Conservation (phyloP, 768 basidiomycete species). For the Lactarius sanguifluus region DNA sequence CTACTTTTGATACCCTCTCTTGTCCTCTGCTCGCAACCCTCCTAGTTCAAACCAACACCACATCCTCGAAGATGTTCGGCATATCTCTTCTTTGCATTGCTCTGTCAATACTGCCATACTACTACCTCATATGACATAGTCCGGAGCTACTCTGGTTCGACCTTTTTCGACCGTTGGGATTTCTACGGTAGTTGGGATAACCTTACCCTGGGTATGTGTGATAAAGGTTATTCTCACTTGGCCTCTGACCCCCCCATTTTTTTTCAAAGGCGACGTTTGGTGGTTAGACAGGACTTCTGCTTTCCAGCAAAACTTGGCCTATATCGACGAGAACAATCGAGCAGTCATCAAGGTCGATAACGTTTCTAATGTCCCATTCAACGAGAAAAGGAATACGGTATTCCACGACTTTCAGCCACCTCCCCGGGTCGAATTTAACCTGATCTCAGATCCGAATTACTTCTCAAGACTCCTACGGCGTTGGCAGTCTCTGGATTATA, state of each 20-base stretch:
- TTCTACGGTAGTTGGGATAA: conserved; percentile 45
- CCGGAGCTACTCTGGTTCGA: conserved; percentile 40
- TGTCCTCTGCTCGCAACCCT: neutral
- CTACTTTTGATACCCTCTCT: neutral
- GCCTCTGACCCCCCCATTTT: neutral
- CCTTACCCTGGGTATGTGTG: conserved; percentile 39
- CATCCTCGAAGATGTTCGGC: neutral
- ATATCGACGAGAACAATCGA: conserved; percentile 57
- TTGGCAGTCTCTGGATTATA: conserved; percentile 49
- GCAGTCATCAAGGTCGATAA: conserved; percentile 79
- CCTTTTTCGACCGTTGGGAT: conserved; percentile 48
- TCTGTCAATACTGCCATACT: conserved; percentile 12
- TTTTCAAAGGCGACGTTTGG: conserved; percentile 55
- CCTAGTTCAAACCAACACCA: neutral
- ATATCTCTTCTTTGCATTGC: conserved; percentile 4
- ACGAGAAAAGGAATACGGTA: conserved; percentile 61
- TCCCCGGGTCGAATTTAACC: conserved; percentile 18
- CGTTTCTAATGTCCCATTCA: conserved; percentile 49
- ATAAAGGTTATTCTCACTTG: neutral
- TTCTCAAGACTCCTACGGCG: conserved; percentile 42
- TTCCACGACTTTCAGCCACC: conserved; percentile 19
- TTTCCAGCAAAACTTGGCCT: conserved; percentile 51
- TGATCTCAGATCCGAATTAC: conserved; percentile 46
- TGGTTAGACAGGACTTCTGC: conserved; percentile 54
- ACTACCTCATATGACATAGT: conserved; percentile 37